Evolutionary conservation across 2,329 filamentous ascomycete genomes (phyloP), one percentile per base, ranked within the genome.

Genomic region (Geosmithia flava): DNA sequence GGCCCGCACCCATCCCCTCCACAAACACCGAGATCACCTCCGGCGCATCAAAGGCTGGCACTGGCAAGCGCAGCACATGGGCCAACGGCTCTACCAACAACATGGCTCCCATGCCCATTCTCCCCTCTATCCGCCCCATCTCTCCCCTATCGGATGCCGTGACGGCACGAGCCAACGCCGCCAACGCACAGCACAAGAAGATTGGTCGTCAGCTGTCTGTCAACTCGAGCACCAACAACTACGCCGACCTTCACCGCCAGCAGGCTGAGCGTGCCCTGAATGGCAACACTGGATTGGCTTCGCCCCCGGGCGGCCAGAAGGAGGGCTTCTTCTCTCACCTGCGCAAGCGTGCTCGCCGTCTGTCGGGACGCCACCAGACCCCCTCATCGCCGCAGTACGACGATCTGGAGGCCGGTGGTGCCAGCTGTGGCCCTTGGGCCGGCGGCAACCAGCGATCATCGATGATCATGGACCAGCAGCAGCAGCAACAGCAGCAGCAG

Each of bases 281-380:
- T 60, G 93, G 90, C 47, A 82, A 84, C 57, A 78, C 76, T 33
- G 85, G 83, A 20, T 71, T 90, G 20, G 81, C 78, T 16, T 93
- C 88, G 6, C 87, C 89, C 3, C 81, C 83, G 0, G 83, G 77
- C 57, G 86, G 78, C 17, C 86, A 89, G 49, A 94, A 94, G 61
- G 93, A 98, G 64, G 88, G 93, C 65, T 98, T 98, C 72, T 98
- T 98, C 68, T 97, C 93, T 1, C 93, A 98, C 62, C 75, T 98
- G 7, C 80, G 93, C 49, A 98, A 98, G 67, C 83, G 91, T 47
- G 93, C 94, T 27, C 80, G 93, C 56, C 79, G 93, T 55, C 83
- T 98, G 51, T 98, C 93, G 23, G 93, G 93, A 44, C 83, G 91
- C 49, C 89, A 95, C 60, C 87, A 91, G 61, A 83, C 81, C 15